These are phyloP conservation scores for Eimeria sp. DNA, from an alignment of 169 alveolate species.

Conservation along the genomic window DNA sequence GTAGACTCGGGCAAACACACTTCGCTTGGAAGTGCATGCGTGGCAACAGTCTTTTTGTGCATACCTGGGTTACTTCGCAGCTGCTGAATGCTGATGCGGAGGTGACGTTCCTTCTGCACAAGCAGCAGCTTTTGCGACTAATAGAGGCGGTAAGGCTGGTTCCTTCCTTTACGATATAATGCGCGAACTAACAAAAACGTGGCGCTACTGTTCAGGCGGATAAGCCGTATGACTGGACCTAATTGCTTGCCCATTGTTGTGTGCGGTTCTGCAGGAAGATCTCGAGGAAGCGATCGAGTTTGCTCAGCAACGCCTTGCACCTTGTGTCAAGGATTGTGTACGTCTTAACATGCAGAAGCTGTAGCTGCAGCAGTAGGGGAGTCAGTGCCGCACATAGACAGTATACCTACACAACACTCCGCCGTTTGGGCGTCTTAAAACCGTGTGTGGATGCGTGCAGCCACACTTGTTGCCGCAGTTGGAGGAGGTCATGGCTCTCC, in stretches of 20 bases:
- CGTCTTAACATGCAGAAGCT: not conserved
- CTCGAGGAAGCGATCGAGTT: conserved; percentile 75
- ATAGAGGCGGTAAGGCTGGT: conserved; percentile 68
- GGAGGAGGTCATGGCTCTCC: conserved; percentile 81
- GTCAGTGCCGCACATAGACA: not conserved
- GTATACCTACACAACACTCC: not conserved
- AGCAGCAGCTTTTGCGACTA: conserved; percentile 81
- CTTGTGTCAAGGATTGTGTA: conserved; percentile 79
- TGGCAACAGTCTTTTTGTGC: not conserved
- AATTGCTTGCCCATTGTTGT: not conserved
- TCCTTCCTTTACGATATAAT: not conserved
- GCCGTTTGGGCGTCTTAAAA: not conserved
- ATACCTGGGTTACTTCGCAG: not conserved
- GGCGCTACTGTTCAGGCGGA: not conserved
- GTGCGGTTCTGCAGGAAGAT: conserved; percentile 60
- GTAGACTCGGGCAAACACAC: not conserved
- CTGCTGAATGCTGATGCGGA: conserved; percentile 75
- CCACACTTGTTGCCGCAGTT: conserved; percentile 79
- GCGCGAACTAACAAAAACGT: not conserved
- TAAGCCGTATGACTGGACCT: not conserved
- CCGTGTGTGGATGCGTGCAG: conserved; percentile 23
- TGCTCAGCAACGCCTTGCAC: conserved; percentile 82
- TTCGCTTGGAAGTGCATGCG: not conserved
- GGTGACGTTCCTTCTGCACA: conserved; percentile 67
- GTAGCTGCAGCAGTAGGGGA: not conserved